phyloP scores from a whole-genome alignment of 2,329 filamentous ascomycete species.

The Dendrostoma leiphaemia region DNA sequence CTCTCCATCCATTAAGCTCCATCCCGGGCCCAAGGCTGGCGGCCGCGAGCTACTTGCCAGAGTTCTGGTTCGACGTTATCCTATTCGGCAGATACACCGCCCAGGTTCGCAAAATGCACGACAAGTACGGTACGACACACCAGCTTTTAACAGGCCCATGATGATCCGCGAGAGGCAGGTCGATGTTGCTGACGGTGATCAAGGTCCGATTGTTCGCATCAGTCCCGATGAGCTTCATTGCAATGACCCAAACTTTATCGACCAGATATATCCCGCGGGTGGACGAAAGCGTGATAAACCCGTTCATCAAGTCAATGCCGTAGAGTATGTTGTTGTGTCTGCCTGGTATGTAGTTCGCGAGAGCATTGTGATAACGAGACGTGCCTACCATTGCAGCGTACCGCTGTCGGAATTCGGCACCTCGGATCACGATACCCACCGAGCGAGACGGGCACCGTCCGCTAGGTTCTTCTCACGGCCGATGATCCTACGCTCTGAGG shows the following conservation, averaged over 20 bases:
- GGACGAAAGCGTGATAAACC: slow-evolving; percentile 6
- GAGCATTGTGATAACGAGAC: too few relatives aligned
- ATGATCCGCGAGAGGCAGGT: too few relatives aligned
- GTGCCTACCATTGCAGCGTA: not conserved
- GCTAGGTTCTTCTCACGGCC: slow-evolving; percentile 9
- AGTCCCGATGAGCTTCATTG: slow-evolving; percentile 10
- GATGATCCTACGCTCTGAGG: not conserved
- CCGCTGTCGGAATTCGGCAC: not conserved
- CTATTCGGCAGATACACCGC: not conserved
- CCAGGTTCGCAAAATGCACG: slow-evolving; percentile 2
- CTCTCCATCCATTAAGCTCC: slow-evolving; percentile 1
- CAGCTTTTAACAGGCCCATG: too few relatives aligned
- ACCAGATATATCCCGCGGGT: slow-evolving; percentile 6
- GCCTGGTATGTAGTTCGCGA: too few relatives aligned
- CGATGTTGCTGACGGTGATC: too few relatives aligned
- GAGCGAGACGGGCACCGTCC: not conserved
- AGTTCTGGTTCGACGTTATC: slow-evolving; percentile 10
- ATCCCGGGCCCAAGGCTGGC: slow-evolving; percentile 7
- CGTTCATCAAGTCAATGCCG: not conserved
- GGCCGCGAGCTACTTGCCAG: slow-evolving; percentile 1
- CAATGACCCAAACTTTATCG: slow-evolving; percentile 3
- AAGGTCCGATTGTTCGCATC: slow-evolving; percentile 9
- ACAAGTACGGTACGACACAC: slow-evolving; percentile 10
- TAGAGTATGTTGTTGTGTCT: too few relatives aligned
- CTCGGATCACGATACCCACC: slow-evolving; percentile 3